Evolutionary conservation across 768 basidiomycete genomes (phyloP).

Genomic region (Lyophyllum shimeji): DNA sequence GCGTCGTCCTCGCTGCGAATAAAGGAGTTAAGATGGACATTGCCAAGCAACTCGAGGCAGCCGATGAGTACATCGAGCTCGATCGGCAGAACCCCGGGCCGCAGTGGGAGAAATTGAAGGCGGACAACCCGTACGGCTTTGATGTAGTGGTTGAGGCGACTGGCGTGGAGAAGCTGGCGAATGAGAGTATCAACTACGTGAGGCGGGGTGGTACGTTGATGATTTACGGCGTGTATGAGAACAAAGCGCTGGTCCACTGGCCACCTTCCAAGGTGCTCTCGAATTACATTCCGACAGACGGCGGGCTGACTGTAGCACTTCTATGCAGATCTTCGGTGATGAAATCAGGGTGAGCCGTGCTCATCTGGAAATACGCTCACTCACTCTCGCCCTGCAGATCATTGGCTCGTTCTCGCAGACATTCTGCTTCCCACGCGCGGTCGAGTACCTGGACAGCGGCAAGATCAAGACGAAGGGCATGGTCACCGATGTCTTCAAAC

Average conservation of each 20-base stretch:
- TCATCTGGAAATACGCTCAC: background rate
- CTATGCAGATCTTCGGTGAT: constrained; percentile 66
- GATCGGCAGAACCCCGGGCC: constrained; percentile 70
- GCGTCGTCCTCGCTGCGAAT: constrained; percentile 84
- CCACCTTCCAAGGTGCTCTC: constrained; percentile 62
- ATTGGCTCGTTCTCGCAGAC: constrained; percentile 91
- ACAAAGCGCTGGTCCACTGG: constrained; percentile 84
- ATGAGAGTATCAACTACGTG: constrained; percentile 88
- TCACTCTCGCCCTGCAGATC: constrained; percentile 45
- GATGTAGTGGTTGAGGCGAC: constrained; percentile 71
- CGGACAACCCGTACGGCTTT: constrained; percentile 85
- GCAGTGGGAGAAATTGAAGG: constrained; percentile 80
- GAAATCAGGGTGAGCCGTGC: constrained; percentile 42
- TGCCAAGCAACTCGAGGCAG: constrained; percentile 75
- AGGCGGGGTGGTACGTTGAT: constrained; percentile 81
- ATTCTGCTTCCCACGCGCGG: constrained; percentile 87
- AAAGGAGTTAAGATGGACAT: constrained; percentile 91
- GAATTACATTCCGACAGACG: no score
- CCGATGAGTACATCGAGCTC: constrained; percentile 83
- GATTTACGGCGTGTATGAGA: constrained; percentile 90
- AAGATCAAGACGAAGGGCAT: constrained; percentile 84
- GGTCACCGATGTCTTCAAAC: constrained; percentile 59
- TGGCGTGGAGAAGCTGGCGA: constrained; percentile 84
- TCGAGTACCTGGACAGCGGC: constrained; percentile 85
- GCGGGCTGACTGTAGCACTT: background rate